Evolutionary conservation across 768 basidiomycete species (phyloP), one percentile per base, ranked within the genome.

Genomic region (Podaxis carcinomalis): DNA sequence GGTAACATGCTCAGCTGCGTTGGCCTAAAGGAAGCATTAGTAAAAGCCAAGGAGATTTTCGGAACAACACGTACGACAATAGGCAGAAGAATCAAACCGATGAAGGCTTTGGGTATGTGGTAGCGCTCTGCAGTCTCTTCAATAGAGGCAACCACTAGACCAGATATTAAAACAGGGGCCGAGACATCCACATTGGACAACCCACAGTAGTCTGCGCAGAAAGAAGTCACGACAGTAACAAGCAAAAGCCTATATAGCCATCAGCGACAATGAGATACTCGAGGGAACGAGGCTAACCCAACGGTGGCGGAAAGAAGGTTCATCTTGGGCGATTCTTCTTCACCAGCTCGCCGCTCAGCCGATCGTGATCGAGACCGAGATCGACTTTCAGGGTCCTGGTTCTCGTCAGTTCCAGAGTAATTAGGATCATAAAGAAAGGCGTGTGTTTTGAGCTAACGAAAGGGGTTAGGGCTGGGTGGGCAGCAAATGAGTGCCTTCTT

Each of bases 81-180:
- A 2, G 94, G 93, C 4, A 97, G 76, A 32, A 97, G 77, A 65
- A 95, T 92, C 13, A 95, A 72, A 70, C 92, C 92, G 65, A 94
- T 93, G 75, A 95, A 94, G 0, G 86, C 67, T 72, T 92, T 92
- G 0, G 92, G 91, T 57, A 97, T 90, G 57, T 80, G 71, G 72
- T 92, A 94, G 42, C 89, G 80, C 11, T 83, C 77, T 2, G 94
- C 92, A 25, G 91, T 92, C 70, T 95, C 93, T 71, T 96, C 95
- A 64, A 97, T 96, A 3, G 92, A 93, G 2, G 88, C 90, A 39
- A 96, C 93, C 72, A 93, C 91, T 92, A 56, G 36, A 19, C 16
- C 49, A 16, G 28, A 57, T 0, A 5, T 81, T 75, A 78, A 44
- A 21, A 25, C 51, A 16, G 21, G 51, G 11, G 35, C 2, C 19